Conservation (phyloP, 2,329 filamentous ascomycete genomes). For the Septoria linicola region DNA sequence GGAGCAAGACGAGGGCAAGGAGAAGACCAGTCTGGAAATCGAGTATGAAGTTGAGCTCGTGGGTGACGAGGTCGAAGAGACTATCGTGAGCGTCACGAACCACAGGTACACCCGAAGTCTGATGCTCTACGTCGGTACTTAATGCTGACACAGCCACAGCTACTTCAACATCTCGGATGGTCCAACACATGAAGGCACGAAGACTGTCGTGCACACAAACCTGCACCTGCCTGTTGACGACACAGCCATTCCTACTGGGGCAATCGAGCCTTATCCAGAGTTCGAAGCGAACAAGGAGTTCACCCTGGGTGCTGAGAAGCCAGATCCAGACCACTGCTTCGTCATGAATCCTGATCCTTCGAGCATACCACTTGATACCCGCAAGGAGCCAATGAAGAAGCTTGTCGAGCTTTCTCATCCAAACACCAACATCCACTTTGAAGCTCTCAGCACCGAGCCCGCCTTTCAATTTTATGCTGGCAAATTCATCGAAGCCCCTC, state of each 20-base stretch:
- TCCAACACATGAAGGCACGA: slow-evolving; percentile 62
- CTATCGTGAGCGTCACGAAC: slow-evolving; percentile 89
- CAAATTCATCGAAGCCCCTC: slow-evolving; percentile 75
- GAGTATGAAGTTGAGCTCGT: slow-evolving; percentile 88
- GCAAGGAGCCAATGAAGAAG: slow-evolving; percentile 59
- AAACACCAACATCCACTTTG: slow-evolving; percentile 72
- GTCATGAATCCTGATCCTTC: slow-evolving; percentile 65
- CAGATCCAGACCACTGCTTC: slow-evolving; percentile 89
- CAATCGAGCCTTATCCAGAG: slow-evolving; percentile 63
- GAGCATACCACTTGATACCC: slow-evolving; percentile 53
- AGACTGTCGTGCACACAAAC: slow-evolving; percentile 58
- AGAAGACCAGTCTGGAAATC: slow-evolving; percentile 72
- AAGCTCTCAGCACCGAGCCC: slow-evolving; percentile 88
- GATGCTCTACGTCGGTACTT: slow-evolving; percentile 5
- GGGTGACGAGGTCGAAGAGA: slow-evolving; percentile 75
- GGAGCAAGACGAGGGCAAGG: slow-evolving; percentile 59
- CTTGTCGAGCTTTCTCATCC: slow-evolving; percentile 74
- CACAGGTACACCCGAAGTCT: slow-evolving; percentile 63
- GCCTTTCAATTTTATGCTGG: slow-evolving; percentile 98
- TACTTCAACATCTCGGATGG: slow-evolving; percentile 68
- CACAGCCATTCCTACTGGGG: slow-evolving; percentile 70
- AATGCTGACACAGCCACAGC: slow-evolving; percentile 39
- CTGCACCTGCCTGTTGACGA: slow-evolving; percentile 72
- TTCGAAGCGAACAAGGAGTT: slow-evolving; percentile 68
- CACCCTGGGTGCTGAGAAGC: slow-evolving; percentile 66